phyloP scores from a whole-genome alignment of 2,329 filamentous ascomycete species.

The Grosmannia clavigera region DNA sequence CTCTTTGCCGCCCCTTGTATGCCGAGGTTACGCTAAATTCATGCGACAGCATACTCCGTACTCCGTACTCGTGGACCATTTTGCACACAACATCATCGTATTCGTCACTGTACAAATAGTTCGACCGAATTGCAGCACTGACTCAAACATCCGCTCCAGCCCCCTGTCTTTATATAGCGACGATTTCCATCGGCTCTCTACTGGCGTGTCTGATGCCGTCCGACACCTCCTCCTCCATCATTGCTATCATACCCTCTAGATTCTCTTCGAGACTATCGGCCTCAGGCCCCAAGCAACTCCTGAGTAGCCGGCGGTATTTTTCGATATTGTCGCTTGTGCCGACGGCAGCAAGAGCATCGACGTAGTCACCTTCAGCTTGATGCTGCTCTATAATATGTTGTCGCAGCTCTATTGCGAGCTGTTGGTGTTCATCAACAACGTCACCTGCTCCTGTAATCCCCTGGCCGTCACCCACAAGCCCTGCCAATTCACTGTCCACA shows the following conservation, averaged over 20 bases:
- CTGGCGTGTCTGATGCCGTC: constrained; percentile 18
- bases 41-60: too few species aligned
- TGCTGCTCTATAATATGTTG: constrained; percentile 47
- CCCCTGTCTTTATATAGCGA: not conserved
- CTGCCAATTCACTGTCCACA: constrained; percentile 36
- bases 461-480: constrained; percentile 34
- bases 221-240: constrained; percentile 51
- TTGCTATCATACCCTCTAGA: constrained; percentile 45
- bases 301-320: constrained; percentile 58
- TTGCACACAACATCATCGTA: not conserved
- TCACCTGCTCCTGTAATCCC: constrained; percentile 4
- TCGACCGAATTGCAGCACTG: not conserved
- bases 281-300: constrained; percentile 53
- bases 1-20: not conserved
- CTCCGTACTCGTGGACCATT: not conserved
- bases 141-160: not conserved
- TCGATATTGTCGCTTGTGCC: constrained; percentile 63
- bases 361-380: constrained; percentile 52
- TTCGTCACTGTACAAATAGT: not conserved
- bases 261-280: constrained; percentile 59
- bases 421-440: constrained; percentile 40
- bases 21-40: too few species aligned
- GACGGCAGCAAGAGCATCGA: constrained; percentile 53
- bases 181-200: constrained; percentile 10
- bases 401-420: constrained; percentile 45